These are phyloP conservation scores for Metschnikowia hibisci DNA, from an alignment of 805 yeast species.

Conservation along the genomic window DNA sequence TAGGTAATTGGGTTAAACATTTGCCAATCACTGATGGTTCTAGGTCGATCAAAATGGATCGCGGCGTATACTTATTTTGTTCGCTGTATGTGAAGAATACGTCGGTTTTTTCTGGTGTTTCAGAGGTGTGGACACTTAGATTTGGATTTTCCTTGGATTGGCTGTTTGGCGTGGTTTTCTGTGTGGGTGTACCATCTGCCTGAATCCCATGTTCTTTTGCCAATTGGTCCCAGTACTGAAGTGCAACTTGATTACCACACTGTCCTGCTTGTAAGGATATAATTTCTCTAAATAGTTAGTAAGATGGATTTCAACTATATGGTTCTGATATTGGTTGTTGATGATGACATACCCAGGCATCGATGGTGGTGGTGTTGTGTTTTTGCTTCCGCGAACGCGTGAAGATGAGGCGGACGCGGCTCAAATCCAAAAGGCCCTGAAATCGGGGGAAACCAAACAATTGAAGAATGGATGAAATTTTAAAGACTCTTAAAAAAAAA, in stretches of 20 bases:
- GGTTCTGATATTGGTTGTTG: not conserved
- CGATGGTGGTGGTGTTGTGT: conserved; percentile 3
- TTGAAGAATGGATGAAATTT: not conserved
- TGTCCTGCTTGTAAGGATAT: conserved; percentile 79
- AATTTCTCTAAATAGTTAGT: conserved; percentile 49
- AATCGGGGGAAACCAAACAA: too few species aligned
- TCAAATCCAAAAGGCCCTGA: too few species aligned
- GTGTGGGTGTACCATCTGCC: conserved; percentile 53
- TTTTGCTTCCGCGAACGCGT: conserved; percentile 9
- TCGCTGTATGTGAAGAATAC: conserved; percentile 78
- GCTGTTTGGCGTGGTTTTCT: not conserved
- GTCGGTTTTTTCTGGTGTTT: conserved; percentile 65
- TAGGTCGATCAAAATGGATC: conserved; percentile 79
- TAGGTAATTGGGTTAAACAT: conserved; percentile 47
- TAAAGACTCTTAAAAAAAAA: too few species aligned
- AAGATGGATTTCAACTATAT: too few species aligned
- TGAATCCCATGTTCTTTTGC: conserved; percentile 81
- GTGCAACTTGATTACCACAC: conserved; percentile 95
- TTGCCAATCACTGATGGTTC: conserved; percentile 86
- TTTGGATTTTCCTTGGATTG: conserved; percentile 16
- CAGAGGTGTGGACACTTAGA: not conserved
- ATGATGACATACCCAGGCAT: conserved; percentile 28
- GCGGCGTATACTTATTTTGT: conserved; percentile 76
- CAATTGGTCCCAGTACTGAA: conserved; percentile 87
- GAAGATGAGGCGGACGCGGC: conserved; percentile 5